phyloP scores from a whole-genome alignment of 2,329 filamentous ascomycete genomes.

The Diaporthe vaccinii region DNA sequence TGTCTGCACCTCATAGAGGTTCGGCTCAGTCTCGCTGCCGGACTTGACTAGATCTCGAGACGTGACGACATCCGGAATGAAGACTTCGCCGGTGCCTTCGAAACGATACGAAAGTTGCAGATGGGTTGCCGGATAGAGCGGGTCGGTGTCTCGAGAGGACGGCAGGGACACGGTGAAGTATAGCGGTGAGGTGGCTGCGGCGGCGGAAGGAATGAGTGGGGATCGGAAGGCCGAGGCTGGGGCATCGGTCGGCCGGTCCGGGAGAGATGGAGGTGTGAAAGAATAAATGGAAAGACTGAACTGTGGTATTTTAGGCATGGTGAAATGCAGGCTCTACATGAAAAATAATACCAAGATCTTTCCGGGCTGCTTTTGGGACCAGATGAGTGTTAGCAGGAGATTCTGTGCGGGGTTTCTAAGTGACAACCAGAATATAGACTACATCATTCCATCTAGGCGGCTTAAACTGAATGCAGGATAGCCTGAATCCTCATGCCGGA shows the following conservation, averaged over 20 bases:
- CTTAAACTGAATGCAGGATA: not conserved
- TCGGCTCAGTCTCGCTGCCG: not conserved
- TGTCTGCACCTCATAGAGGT: not conserved
- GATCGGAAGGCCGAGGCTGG: slow-evolving; percentile 10
- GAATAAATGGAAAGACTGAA: slow-evolving; percentile 4
- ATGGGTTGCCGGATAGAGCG: slow-evolving; percentile 17
- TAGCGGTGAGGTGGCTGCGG: slow-evolving; percentile 3
- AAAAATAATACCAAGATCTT: too few relatives aligned
- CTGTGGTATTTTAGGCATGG: slow-evolving; percentile 1
- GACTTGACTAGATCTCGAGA: not conserved
- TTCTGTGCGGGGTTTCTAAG: not conserved
- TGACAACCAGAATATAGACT: not conserved
- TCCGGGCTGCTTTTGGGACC: not conserved
- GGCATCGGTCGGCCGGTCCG: not conserved
- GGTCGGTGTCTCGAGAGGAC: not conserved
- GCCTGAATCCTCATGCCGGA: not conserved
- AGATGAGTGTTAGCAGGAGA: too few relatives aligned
- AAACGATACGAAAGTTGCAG: not conserved
- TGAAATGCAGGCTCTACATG: not conserved
- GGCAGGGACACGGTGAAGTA: not conserved
- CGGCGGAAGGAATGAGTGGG: not conserved
- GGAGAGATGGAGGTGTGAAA: not conserved
- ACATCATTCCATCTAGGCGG: not conserved
- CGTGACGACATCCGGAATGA: not conserved
- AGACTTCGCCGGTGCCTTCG: slow-evolving; percentile 1